phyloP scores from a whole-genome alignment of 2,329 filamentous ascomycete species.

The Chaetomiaceae sp. region DNA sequence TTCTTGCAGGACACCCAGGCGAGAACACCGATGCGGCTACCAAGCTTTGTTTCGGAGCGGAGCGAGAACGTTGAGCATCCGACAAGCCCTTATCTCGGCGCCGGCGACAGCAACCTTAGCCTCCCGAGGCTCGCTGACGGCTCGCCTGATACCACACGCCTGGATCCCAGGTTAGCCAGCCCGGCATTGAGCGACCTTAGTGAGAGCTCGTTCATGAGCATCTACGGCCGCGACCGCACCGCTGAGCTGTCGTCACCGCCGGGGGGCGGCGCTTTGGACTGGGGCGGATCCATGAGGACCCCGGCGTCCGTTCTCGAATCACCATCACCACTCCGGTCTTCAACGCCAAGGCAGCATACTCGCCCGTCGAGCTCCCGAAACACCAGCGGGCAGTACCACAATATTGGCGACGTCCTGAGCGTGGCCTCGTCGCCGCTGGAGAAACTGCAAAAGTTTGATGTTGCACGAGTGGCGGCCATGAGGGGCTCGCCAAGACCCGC shows the following conservation, averaged over 20 bases:
- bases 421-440: conserved; percentile 43
- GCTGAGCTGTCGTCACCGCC: conserved; percentile 22
- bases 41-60: conserved; percentile 57
- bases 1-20: conserved; percentile 26
- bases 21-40: conserved; percentile 49
- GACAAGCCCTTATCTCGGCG: conserved; percentile 51
- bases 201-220: conserved; percentile 60
- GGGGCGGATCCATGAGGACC: conserved; percentile 18
- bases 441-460: conserved; percentile 41
- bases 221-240: conserved; percentile 48
- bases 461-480: conserved; percentile 22
- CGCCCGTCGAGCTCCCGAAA: conserved; percentile 29
- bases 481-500: conserved; percentile 26
- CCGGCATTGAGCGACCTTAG: conserved; percentile 59
- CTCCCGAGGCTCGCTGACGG: conserved; percentile 44
- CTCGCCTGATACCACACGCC: conserved; percentile 27
- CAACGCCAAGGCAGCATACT: conserved; percentile 20
- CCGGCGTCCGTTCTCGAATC: conserved; percentile 11
- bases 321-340: conserved; percentile 7
- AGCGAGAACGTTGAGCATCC: conserved; percentile 56
- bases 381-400: conserved; percentile 35
- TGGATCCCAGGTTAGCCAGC: conserved; percentile 44
- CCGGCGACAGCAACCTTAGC: conserved; percentile 42
- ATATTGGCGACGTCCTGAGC: conserved; percentile 42
- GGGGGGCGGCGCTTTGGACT: conserved; percentile 22